phyloP scores from a whole-genome alignment of 441 rosid species.

The Pelargonium citronellum region DNA sequence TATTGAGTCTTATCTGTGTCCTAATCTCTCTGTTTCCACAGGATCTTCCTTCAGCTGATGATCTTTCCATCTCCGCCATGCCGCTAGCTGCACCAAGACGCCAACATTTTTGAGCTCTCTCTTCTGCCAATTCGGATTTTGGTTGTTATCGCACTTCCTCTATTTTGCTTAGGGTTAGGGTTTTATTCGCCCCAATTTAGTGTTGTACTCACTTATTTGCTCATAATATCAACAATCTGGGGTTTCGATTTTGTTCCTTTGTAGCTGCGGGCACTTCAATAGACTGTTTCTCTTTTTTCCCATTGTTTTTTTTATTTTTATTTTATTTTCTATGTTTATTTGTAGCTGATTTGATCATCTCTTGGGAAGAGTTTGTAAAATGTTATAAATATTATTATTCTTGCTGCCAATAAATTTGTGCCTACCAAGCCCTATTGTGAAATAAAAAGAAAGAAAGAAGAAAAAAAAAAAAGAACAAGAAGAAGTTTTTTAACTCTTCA shows the following conservation, averaged over 20 bases:
- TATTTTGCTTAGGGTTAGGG: conserved; percentile 24
- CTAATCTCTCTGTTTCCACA: no score
- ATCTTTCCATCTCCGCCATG: no score
- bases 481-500: conserved; percentile 11
- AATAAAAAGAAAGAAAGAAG: conserved; percentile 4
- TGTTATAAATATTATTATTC: neutral
- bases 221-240: conserved; percentile 6
- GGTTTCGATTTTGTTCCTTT: neutral
- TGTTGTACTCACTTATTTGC: conserved; percentile 23
- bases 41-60: no score
- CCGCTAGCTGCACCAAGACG: neutral
- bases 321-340: conserved; percentile 4
- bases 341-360: conserved; percentile 1
- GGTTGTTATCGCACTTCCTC: neutral
- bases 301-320: neutral
- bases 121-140: neutral
- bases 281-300: neutral
- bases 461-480: neutral
- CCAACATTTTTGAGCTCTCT: neutral
- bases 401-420: conserved; percentile 8
- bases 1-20: no score
- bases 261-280: neutral
- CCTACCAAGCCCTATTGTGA: conserved; percentile 23
- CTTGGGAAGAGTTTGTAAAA: neutral
- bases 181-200: conserved; percentile 15